Percentiles rank a stretch among this genome's conserved stretches.
phyloP scores from a whole-genome alignment of 345 rosid species.

The Chamaenerion angustifolium region DNA sequence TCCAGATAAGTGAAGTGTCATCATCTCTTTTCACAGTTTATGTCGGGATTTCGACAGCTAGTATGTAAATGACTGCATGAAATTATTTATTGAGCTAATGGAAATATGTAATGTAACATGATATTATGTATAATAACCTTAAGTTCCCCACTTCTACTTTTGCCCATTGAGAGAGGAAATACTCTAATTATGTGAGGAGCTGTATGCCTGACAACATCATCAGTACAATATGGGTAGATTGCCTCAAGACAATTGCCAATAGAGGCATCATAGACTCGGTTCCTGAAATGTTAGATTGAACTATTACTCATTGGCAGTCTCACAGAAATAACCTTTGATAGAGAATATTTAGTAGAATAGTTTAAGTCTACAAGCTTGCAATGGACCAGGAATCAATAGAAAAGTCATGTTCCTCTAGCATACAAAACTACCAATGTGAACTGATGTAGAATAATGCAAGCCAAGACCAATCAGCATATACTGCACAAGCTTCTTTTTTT shows the following conservation, averaged over 20 bases:
- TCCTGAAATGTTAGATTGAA: conserved; percentile 25
- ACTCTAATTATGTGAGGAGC: conserved; percentile 48
- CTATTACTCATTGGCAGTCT: neutral
- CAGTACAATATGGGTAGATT: conserved; percentile 55
- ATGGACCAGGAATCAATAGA: no score
- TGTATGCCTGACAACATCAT: conserved; percentile 51
- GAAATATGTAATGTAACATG: neutral
- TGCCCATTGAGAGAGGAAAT: conserved; percentile 42
- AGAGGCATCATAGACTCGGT: conserved; percentile 53
- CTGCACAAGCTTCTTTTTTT: no score
- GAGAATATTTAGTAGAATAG: no score
- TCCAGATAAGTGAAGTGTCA: conserved; percentile 5
- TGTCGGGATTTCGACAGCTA: neutral
- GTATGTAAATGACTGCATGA: neutral
- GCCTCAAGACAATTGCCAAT: conserved; percentile 59
- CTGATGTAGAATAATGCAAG: no score
- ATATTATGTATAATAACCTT: conserved; percentile 35
- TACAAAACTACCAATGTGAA: no score
- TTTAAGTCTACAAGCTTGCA: no score
- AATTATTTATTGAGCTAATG: conserved; percentile 1
- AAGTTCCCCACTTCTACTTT: conserved; percentile 72
- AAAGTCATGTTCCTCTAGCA: no score
- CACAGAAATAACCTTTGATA: no score
- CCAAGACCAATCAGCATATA: no score
- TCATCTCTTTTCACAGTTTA: neutral